phyloP scores from a whole-genome alignment of 1,284 basidiomycete genomes.

The Tilletia walkeri region DNA sequence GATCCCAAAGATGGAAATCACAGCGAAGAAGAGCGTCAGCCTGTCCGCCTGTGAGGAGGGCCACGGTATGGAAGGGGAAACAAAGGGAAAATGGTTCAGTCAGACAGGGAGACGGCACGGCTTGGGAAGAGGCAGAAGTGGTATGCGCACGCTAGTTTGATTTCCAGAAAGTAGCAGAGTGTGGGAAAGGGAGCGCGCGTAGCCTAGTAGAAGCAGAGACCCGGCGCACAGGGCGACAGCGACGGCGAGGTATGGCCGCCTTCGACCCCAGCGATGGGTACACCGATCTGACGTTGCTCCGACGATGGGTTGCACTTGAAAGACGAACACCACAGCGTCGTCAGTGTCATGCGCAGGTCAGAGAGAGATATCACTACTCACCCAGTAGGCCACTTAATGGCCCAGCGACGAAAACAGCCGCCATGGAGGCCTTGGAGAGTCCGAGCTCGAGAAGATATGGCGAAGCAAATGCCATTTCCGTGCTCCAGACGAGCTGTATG shows the following conservation, averaged over 20 bases:
- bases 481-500: slow-evolving; percentile 50
- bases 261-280: slow-evolving; percentile 51
- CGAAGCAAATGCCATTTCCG: slow-evolving; percentile 50
- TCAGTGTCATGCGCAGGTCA: no score
- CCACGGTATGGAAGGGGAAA: slow-evolving; percentile 17
- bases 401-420: slow-evolving; percentile 48
- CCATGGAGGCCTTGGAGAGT: slow-evolving; percentile 42
- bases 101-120: neutral
- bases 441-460: slow-evolving; percentile 49
- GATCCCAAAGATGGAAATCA: slow-evolving; percentile 80
- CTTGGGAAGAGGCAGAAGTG: neutral
- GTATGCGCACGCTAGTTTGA: slow-evolving; percentile 7
- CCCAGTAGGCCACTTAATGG: slow-evolving; percentile 46
- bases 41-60: slow-evolving; percentile 22
- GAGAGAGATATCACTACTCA: neutral
- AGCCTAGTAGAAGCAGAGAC: slow-evolving; percentile 52
- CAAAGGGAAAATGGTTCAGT: neutral
- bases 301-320: slow-evolving; percentile 54
- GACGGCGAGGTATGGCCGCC: slow-evolving; percentile 54
- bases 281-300: slow-evolving; percentile 49
- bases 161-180: slow-evolving; percentile 10
- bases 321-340: neutral
- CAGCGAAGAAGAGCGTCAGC: slow-evolving; percentile 74
- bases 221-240: slow-evolving; percentile 47
- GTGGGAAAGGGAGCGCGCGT: slow-evolving; percentile 45